Evolutionary conservation across 208 protist genomes (phyloP).

Genomic region (Trypanosoma boissoni): DNA sequence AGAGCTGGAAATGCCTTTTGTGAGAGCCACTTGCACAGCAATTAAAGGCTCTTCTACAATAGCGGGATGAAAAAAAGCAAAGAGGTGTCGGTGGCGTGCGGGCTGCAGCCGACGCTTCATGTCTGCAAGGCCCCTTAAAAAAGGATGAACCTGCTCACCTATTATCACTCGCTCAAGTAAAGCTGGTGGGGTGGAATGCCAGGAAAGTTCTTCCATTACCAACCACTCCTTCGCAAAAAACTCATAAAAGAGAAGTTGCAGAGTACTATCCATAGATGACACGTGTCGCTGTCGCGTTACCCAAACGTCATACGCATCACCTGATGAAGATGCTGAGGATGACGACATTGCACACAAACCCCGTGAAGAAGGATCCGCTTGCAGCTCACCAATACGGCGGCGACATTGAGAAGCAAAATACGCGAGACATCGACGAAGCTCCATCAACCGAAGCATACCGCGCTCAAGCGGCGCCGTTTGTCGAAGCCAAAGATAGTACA

Average conservation of each 20-base stretch:
- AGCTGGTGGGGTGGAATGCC: conserved; percentile 58
- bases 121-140: conserved; percentile 49
- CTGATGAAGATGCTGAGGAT: too few relatives aligned
- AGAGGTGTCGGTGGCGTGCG: conserved; percentile 62
- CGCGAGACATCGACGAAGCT: conserved; percentile 45
- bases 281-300: conserved; percentile 47
- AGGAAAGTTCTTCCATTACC: conserved; percentile 86
- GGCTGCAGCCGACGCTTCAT: conserved; percentile 74
- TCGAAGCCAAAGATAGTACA: conserved; percentile 75
- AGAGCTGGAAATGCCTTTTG: conserved; percentile 47
- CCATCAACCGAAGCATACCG: conserved; percentile 70
- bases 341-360: too few relatives aligned
- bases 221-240: conserved; percentile 81
- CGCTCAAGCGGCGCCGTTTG: conserved; percentile 60
- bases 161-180: conserved; percentile 78
- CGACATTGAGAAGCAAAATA: conserved; percentile 18
- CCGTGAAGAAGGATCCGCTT: conserved; percentile 23
- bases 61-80: conserved; percentile 78
- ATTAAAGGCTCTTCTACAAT: conserved; percentile 84
- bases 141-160: conserved; percentile 73
- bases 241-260: conserved; percentile 66
- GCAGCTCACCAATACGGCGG: conserved; percentile 2
- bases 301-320: conserved; percentile 27
- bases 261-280: conserved; percentile 42
- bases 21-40: conserved; percentile 80